Evolutionary conservation across 148 eudicot species (phyloP), one percentile per base, ranked within the genome.

Genomic region (Polygonum maritimum): DNA sequence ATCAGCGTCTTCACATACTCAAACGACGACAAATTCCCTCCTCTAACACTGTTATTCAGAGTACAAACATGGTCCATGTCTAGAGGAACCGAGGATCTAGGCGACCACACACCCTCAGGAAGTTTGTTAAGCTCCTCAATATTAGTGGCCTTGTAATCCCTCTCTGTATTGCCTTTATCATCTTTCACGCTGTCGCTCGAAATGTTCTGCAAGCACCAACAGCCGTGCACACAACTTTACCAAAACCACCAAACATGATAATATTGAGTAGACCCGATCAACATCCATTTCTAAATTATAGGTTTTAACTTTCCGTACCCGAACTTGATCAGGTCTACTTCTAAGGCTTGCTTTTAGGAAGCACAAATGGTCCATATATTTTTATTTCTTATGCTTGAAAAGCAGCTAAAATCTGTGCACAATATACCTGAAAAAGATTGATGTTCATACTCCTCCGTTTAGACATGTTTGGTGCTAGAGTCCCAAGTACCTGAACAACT

Each of bases 401-500:
- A 18, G 7, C 22, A 55, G 47, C 47, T 44, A 9, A 44, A 5
- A 44, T 44, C 10, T 44, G 51, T 33, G 57, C 26, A 51, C 7
- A 18, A 12, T 63, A 67, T 83, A 92, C 97, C 97, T 90, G 92
- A 74, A 80, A 82, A 26, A 86, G 76, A 78, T 86, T 82, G 33
- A 82, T 12, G 16, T 89, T 78, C 74, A 89, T 76, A 74, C 82
- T 87, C 63, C 86, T 85, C 78, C 91, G 80, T 78, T 69, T 86
- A 72, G 97, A 86, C 79, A 81, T 82, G 79, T 87, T 84, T 39
- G 96, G 91, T 76, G 87, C 88, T 77, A 94, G 89, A 69, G 92
- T 89, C 74, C 89, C 87, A 75, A 94, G 96, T 75, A 94, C 81
- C 78, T 94, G 98, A 76, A 94, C 98, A 79, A 88, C 97, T 84